phyloP scores from a whole-genome alignment of 2,329 filamentous ascomycete genomes.

The Neofusicoccum cordaticola region DNA sequence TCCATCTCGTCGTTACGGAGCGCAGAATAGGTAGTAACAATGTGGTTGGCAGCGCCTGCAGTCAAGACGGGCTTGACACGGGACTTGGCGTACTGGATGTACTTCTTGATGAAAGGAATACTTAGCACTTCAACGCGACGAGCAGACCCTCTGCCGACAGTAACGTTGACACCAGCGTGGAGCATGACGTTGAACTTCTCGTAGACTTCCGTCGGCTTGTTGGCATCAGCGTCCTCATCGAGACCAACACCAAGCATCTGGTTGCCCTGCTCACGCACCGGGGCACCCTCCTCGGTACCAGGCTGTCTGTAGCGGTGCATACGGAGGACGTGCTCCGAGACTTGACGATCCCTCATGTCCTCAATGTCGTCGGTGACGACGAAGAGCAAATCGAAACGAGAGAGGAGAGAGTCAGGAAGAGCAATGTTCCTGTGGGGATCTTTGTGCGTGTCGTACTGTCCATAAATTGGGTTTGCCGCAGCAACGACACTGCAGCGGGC shows the following conservation, averaged over 20 bases:
- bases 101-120: conserved; percentile 99
- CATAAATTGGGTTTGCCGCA: conserved; percentile 95
- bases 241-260: conserved; percentile 86
- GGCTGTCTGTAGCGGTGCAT: conserved; percentile 96
- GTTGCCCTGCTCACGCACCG: conserved; percentile 80
- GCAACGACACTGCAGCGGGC: conserved; percentile 95
- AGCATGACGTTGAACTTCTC: conserved; percentile 97
- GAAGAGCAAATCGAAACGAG: conserved; percentile 97
- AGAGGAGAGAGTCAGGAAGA: conserved; percentile 89
- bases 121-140: conserved; percentile 84
- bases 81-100: conserved; percentile 96
- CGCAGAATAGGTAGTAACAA: conserved; percentile 85
- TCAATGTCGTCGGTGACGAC: conserved; percentile 98
- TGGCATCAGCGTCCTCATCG: conserved; percentile 71
- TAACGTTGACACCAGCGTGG: conserved; percentile 82
- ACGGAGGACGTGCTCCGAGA: conserved; percentile 93
- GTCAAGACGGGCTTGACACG: conserved; percentile 87
- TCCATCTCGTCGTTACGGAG: conserved; percentile 95
- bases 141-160: conserved; percentile 68
- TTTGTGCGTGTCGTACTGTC: conserved; percentile 97
- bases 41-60: conserved; percentile 86
- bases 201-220: conserved; percentile 79
- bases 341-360: conserved; percentile 81
- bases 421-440: conserved; percentile 99
- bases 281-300: conserved; percentile 89